Base-by-base conservation (phyloP, 129 eudicot species). In the Ambrosia trifida region DNA sequence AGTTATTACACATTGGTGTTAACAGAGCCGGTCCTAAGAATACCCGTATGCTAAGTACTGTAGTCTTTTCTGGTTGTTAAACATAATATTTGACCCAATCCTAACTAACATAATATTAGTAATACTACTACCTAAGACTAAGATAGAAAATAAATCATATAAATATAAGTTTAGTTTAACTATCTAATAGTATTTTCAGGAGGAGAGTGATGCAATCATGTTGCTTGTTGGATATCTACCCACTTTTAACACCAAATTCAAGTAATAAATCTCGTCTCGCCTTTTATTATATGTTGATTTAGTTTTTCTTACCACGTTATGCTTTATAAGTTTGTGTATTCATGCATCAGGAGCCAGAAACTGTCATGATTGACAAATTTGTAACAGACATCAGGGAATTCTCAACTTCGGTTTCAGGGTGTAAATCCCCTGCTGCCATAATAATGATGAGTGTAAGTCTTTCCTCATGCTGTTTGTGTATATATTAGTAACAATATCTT, bases 161-260 rank as follows among this genome's bases (percentile, higher is more conserved):
- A 24, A 24, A 24, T 24, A 24, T 24, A 24, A 24, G 28, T 24
- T 24, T 24, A 24, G 28, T 24, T 24, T 24, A 24, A 24, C 28
- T 24, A 24, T 24, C 28, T 24, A 24, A 24, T 24, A 0, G 28
- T 24, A 24, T 24, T 7, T 43, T 24, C n/a, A 70, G 1, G 72
- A 64, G 18, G 80, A 72, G 54, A 83, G 74, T 72, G 81, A 86
- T 14, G 91, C 91, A 13, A 67, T 92, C 57, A 47, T 81, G 51
- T 69, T 89, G 64, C 83, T 80, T n/a, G 84, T 86, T 79, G 98
- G 98, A 57, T 87, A 75, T 78, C 45, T 89, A 24, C 98, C 94
- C 98, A 30, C 78, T 91, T 41, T 35, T 70, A 8, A 58, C n/a
- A 52, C 7, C 45, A 57, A 58, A 36, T 43, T 18, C 66, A 72